Evolutionary conservation across 306 rosid genomes (phyloP), one percentile per base, ranked within the genome.

Genomic region (Vigna radiata): DNA sequence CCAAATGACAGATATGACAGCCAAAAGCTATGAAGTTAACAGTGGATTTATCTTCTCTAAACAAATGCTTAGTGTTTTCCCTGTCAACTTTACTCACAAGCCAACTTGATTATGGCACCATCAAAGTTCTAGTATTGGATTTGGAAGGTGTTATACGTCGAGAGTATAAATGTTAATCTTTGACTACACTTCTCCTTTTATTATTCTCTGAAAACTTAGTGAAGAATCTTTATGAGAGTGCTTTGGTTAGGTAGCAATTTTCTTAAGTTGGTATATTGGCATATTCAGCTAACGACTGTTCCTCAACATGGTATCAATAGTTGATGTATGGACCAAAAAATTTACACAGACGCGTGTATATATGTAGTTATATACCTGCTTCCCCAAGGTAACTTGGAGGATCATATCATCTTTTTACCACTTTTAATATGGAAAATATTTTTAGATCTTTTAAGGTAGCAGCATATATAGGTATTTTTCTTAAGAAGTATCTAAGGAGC

Each of bases 181-280:
- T 77, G 36, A 46, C 56, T 70, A 76, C 62, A 66, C 53, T 65
- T 67, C 27, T 73, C 39, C 48, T 75, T 76, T 48, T 64, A 65
- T 75, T 72, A 69, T 68, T 78, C 11, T 36, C 2, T 39, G 80
- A 39, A 79, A 76, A 73, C 85, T 63, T 81, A 68, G 80, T 37
- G 55, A 79, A 76, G 77, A 67, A 82, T 80, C 82, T 73, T 85
- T 48, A 73, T 80, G 88, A 81, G 50, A 72, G 70, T 82, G 52
- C 69, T 58, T 64, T 76, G 87, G 95, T 90, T 79, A 81, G 88
- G 82, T 85, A 74, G 83, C 91, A 81, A 85, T 83, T 89, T 85
- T 89, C 87, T 89, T 61, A 82, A 83, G 94, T 85, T 85, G 95
- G 89, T 91, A 47, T 85, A 72, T 72, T 66, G 93, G 90, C 93